These are phyloP conservation scores for Calonectria pauciramosa DNA, from an alignment of 2,329 filamentous ascomycete genomes.

Conservation along the genomic window DNA sequence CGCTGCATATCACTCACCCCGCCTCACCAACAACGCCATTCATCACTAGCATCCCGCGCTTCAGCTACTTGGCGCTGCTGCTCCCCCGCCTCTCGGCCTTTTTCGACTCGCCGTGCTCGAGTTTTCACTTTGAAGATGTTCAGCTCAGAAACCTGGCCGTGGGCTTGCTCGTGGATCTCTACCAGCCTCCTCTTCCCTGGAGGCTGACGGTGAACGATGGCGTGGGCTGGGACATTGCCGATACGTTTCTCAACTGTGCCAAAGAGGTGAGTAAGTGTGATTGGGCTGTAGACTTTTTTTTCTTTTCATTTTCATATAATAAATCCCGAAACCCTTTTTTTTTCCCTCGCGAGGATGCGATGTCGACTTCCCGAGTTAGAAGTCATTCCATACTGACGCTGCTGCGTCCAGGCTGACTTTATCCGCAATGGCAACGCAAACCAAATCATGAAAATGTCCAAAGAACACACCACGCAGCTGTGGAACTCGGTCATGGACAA, in stretches of 20 bases:
- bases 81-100: slow-evolving; percentile 67
- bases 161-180: slow-evolving; percentile 69
- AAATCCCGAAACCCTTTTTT: not conserved
- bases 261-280: slow-evolving; percentile 66
- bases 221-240: slow-evolving; percentile 70
- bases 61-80: slow-evolving; percentile 71
- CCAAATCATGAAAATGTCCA: slow-evolving; percentile 89
- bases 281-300: not conserved
- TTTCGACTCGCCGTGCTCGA: slow-evolving; percentile 68
- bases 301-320: not conserved
- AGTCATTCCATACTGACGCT: slow-evolving; percentile 14
- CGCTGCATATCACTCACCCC: slow-evolving; percentile 67
- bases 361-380: not conserved
- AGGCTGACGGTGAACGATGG: slow-evolving; percentile 67
- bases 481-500: slow-evolving; percentile 87
- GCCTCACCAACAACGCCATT: slow-evolving; percentile 63
- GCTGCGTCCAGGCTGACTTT: slow-evolving; percentile 76
- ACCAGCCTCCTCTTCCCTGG: slow-evolving; percentile 69
- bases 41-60: slow-evolving; percentile 68
- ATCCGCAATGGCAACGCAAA: slow-evolving; percentile 89
- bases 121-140: slow-evolving; percentile 70
- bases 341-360: not conserved
- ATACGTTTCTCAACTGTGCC: slow-evolving; percentile 74
- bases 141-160: slow-evolving; percentile 67
- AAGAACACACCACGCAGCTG: slow-evolving; percentile 84